phyloP scores from a whole-genome alignment of 2,329 filamentous ascomycete genomes.

The Diaporthe caulivora region DNA sequence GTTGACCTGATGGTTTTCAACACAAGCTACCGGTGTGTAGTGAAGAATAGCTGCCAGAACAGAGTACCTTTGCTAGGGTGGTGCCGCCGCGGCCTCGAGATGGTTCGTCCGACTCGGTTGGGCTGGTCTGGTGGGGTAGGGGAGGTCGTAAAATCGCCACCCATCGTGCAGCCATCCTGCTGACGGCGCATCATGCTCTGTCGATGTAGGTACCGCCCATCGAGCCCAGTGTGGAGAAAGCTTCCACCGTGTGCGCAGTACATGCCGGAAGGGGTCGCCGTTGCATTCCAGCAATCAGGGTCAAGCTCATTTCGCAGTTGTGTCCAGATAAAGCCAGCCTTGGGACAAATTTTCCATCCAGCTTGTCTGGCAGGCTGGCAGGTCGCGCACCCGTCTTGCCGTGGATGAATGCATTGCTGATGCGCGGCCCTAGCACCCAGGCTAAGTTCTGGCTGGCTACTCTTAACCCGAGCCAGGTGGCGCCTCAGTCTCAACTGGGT shows the following conservation, averaged over 20 bases:
- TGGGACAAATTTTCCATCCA: background rate
- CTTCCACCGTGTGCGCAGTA: slow-evolving; percentile 1
- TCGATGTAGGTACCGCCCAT: background rate
- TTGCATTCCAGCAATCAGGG: slow-evolving; percentile 1
- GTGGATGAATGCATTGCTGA: slow-evolving; percentile 19
- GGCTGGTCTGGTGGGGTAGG: background rate
- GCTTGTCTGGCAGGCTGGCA: no score
- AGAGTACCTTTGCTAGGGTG: slow-evolving; percentile 18
- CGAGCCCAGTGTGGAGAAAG: slow-evolving; percentile 4
- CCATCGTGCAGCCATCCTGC: slow-evolving; percentile 4
- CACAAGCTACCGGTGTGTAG: slow-evolving; percentile 8
- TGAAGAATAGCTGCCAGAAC: background rate
- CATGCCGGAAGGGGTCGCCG: slow-evolving; percentile 22
- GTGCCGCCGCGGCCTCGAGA: slow-evolving; percentile 3
- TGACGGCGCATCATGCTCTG: slow-evolving; percentile 4
- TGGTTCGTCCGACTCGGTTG: slow-evolving; percentile 22
- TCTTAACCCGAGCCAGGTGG: slow-evolving; percentile 15
- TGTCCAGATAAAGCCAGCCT: background rate
- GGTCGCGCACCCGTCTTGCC: background rate
- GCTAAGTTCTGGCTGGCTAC: slow-evolving; percentile 19
- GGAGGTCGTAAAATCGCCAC: slow-evolving; percentile 20
- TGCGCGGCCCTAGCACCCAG: slow-evolving; percentile 24
- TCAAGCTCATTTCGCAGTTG: background rate
- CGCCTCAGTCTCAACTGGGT: slow-evolving; percentile 6
- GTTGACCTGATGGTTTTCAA: background rate